These are phyloP conservation scores for Xenosphaeropsis pyriputrescens DNA, from an alignment of 2,329 filamentous ascomycete species.

Conservation along the genomic window DNA sequence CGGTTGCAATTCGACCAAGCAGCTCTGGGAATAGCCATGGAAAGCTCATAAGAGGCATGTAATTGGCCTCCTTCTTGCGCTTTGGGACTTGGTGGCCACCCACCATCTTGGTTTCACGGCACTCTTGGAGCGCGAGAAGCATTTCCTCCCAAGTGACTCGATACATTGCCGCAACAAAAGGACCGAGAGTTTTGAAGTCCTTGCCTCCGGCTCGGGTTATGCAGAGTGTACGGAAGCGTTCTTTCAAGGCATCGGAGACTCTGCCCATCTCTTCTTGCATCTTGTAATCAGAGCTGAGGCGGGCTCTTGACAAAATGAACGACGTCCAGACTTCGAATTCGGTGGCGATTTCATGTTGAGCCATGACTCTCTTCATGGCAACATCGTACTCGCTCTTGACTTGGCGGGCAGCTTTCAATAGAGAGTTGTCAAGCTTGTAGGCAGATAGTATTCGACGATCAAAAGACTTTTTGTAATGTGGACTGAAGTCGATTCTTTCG, in stretches of 20 bases:
- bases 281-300: slow-evolving; percentile 66
- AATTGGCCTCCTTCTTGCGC: slow-evolving; percentile 24
- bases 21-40: slow-evolving; percentile 78
- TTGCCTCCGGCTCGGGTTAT: slow-evolving; percentile 46
- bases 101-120: slow-evolving; percentile 20
- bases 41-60: slow-evolving; percentile 78
- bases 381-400: slow-evolving; percentile 71
- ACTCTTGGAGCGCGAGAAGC: slow-evolving; percentile 38
- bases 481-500: slow-evolving; percentile 48
- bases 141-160: slow-evolving; percentile 62
- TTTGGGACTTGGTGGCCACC: slow-evolving; percentile 22
- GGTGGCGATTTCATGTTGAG: slow-evolving; percentile 66
- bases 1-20: slow-evolving; percentile 52
- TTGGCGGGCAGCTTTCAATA: slow-evolving; percentile 41
- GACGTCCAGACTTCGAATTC: slow-evolving; percentile 90
- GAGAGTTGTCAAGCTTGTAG: slow-evolving; percentile 36
- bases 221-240: slow-evolving; percentile 54
- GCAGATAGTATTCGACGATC: slow-evolving; percentile 58
- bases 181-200: slow-evolving; percentile 43
- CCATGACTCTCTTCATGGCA: slow-evolving; percentile 65
- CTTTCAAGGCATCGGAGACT: slow-evolving; percentile 50
- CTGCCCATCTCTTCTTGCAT: slow-evolving; percentile 69
- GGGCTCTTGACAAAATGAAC: slow-evolving; percentile 65
- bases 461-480: slow-evolving; percentile 59
- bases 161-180: slow-evolving; percentile 81